Evolutionary conservation across 208 protist genomes (phyloP), one percentile per base, ranked within the genome.

Genomic region (Wallacemonas sp.): DNA sequence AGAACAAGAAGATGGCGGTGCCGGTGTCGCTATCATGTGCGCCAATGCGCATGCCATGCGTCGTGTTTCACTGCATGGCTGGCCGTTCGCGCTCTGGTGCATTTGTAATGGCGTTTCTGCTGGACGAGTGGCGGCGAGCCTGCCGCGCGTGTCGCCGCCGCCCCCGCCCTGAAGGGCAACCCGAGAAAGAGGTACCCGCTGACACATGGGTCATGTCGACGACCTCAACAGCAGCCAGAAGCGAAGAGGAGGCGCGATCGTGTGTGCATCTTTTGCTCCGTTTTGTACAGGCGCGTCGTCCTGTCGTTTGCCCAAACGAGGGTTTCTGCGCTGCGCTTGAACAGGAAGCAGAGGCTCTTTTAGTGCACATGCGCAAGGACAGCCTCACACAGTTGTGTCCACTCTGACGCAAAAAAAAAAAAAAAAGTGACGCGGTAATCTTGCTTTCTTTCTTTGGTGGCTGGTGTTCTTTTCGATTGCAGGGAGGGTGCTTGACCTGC

Each of bases 1-100:
- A 41, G 36, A 41, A 6, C 9, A 41, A 6, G 36, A 14, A 41
- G 9, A 6, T 41, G 6, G 36, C 6, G 9, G n/a, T n/a, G n/a
- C 14, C 9, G 9, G 36, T 21, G 4, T 22, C 51, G 9, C 19
- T n/a, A 11, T 33, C 51, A 15, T 3, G 6, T 5, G 6, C 22
- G 26, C 46, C 46, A 17, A 17, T 17, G 46, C 22, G n/a, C 9
- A 28, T 38, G 33, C 75, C 75, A 17, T 76, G 73, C 24, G 82
- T 83, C 14, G 80, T 84, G 62, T 78, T 88, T 30, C 78, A 94
- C 68, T 94, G 88, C 63, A 56, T 84, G 9, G 88, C 88, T 12
- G 88, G 88, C 27, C 75, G 71, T 15, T 90, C 82, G 1, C 88
- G 88, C 63, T 90, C 82, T 12, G 82, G 72, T 36, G 76, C 81